A percentile compares a stretch with the other conserved stretches of the same genome.
Conservation (phyloP, 2,329 filamentous ascomycete species). For the Metarhizium sp. region DNA sequence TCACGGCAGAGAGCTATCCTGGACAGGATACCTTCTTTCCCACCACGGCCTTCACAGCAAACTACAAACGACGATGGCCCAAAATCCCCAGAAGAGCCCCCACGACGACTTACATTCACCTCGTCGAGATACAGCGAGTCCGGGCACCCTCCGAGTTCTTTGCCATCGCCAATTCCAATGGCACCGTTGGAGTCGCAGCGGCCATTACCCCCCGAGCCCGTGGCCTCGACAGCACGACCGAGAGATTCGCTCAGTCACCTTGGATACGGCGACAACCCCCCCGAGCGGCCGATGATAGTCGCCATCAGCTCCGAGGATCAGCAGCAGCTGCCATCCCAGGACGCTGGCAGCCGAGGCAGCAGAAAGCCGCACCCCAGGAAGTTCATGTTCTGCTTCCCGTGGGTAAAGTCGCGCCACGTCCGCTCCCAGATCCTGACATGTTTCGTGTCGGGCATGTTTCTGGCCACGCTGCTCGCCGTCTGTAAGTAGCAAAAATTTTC, state of each 20-base stretch:
- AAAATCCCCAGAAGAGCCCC: constrained; percentile 34
- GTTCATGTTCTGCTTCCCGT: constrained; percentile 47
- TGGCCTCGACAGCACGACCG: background rate
- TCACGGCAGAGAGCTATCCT: background rate
- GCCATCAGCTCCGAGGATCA: background rate
- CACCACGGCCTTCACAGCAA: background rate
- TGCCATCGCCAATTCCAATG: constrained; percentile 5
- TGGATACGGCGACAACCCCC: background rate
- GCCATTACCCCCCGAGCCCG: background rate
- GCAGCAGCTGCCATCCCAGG: background rate
- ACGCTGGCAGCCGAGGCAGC: background rate
- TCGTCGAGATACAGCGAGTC: constrained; percentile 4
- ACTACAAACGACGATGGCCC: constrained; percentile 24
- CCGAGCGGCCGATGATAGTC: background rate
- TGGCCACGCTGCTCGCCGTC: constrained; percentile 48
- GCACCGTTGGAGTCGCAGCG: background rate
- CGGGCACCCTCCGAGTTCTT: constrained; percentile 5
- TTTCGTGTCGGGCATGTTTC: constrained; percentile 55
- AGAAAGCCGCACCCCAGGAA: constrained; percentile 16
- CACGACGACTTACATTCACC: background rate
- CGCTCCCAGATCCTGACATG: constrained; percentile 49
- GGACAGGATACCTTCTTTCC: background rate
- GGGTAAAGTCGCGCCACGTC: constrained; percentile 42
- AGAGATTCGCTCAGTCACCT: background rate
- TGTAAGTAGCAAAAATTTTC: constrained; percentile 41